A percentile compares a stretch with the other conserved stretches of the same genome.
Conservation (phyloP, 2,329 filamentous ascomycete genomes). For the Huntiella abstrusa region DNA sequence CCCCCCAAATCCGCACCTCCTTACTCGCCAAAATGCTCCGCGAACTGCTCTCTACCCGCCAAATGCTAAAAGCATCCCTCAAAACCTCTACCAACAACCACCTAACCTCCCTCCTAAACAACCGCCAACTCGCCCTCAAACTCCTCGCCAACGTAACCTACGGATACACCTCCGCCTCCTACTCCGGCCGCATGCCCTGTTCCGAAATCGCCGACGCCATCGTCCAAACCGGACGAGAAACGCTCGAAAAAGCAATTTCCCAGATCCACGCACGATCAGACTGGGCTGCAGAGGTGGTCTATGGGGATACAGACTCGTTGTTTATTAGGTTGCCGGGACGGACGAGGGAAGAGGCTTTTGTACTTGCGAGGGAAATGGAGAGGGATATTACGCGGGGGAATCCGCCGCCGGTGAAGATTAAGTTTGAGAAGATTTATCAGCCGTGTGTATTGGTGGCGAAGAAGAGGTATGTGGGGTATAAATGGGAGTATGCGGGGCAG, state of each 20-base stretch:
- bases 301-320: slow-evolving; percentile 90
- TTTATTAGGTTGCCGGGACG: slow-evolving; percentile 81
- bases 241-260: slow-evolving; percentile 80
- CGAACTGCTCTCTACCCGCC: slow-evolving; percentile 84
- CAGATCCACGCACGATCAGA: slow-evolving; percentile 71
- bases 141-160: slow-evolving; percentile 98
- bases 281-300: slow-evolving; percentile 94
- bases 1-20: slow-evolving; percentile 69
- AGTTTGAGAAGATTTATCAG: slow-evolving; percentile 97
- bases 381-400: slow-evolving; percentile 75
- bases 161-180: slow-evolving; percentile 90
- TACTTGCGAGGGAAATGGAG: slow-evolving; percentile 82
- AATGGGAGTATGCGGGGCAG: slow-evolving; percentile 68
- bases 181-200: slow-evolving; percentile 94
- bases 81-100: slow-evolving; percentile 1
- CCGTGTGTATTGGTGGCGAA: slow-evolving; percentile 88
- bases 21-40: slow-evolving; percentile 89
- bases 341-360: slow-evolving; percentile 74
- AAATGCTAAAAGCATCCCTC: slow-evolving; percentile 98
- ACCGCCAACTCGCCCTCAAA: slow-evolving; percentile 83
- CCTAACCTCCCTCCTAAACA: slow-evolving; percentile 67
- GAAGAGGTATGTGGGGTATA: slow-evolving; percentile 96
- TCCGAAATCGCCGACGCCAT: slow-evolving; percentile 97
- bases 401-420: slow-evolving; percentile 80
- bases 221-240: slow-evolving; percentile 88